Base-by-base conservation (phyloP, 495 filamentous ascomycete genomes). In the Symbiotaphrina buchneri region DNA sequence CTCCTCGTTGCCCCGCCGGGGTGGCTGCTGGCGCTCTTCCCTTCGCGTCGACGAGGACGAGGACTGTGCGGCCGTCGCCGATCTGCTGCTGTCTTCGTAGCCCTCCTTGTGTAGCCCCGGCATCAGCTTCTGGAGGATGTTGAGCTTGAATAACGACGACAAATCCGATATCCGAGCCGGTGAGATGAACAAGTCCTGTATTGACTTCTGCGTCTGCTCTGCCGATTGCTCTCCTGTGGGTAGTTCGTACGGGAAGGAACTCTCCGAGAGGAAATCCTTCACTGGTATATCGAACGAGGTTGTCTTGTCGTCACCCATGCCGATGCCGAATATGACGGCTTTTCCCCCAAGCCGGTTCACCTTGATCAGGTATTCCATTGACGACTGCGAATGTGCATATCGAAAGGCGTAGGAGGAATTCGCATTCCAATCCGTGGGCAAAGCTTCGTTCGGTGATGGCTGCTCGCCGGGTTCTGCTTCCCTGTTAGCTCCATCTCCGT, bases 311-410 rank as follows among this genome's bases (percentile, higher is more conserved):
- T 83, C 75, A 19, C 74, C 76, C 17, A 81, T 44, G 5, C 63
- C 81, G 20, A 93, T 52, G 8, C 69, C 87, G 43, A 77, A 68
- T 32, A 93, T 59, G 28, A 93, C 73, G 14, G 73, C 74, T 47
- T 90, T 92, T 41, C 61, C 60, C 30, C 82, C 83, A 26, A 95
- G 58, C 10, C 85, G 70, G 51, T 70, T 75, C 39, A 85, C 51
- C 46, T 80, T 83, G 31, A 95, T 42, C 7, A 94, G 55, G 45
- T 74, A 95, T 37, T 74, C 61, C 59, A 87, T 77, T 10, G 83
- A 68, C 0, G 82, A 90, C 47, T 94, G 80, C n/a, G 65, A 52
- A 43, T 93, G 90, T 2, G 71, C 65, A 54, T 95, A 97, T 32
- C 85, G 69, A 50, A 97, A 90, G 29, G 73, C 62, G 49, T 74